Evolutionary conservation across 495 filamentous ascomycete genomes (phyloP).

Genomic region (Achaetomiella virescens): DNA sequence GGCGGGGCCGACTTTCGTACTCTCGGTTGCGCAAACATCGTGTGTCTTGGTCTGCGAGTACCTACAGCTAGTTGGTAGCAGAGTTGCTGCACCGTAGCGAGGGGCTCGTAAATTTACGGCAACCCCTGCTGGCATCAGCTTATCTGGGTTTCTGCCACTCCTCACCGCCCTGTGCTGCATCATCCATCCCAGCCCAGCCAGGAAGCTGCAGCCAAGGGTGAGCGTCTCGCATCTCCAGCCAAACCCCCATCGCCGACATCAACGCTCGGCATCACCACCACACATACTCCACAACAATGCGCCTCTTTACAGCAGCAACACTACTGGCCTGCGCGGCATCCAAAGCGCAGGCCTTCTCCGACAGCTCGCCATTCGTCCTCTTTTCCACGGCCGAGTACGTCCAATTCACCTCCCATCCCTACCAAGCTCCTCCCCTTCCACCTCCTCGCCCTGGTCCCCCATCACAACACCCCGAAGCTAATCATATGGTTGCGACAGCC

Average conservation of each 20-base stretch:
- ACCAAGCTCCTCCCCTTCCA: neutral
- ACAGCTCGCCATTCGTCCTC: constrained; percentile 82
- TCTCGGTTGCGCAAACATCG: constrained; percentile 45
- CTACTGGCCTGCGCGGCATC: constrained; percentile 55
- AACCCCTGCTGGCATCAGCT: constrained; percentile 4
- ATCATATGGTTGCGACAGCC: constrained; percentile 9
- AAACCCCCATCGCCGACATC: constrained; percentile 10
- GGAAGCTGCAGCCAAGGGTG: neutral
- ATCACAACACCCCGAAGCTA: constrained; percentile 5
- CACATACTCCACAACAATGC: constrained; percentile 43
- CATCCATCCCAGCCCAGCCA: constrained; percentile 1
- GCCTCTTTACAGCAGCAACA: constrained; percentile 52
- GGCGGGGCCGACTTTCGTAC: constrained; percentile 44
- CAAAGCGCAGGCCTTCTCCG: constrained; percentile 61
- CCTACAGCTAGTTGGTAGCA: neutral
- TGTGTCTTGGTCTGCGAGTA: neutral
- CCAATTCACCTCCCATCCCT: neutral
- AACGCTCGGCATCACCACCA: constrained; percentile 11
- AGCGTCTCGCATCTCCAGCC: constrained; percentile 7
- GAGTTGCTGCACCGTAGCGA: neutral
- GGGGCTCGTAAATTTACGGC: constrained; percentile 12
- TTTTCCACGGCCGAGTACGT: constrained; percentile 74
- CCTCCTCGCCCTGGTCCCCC: too few relatives aligned
- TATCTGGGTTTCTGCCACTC: constrained; percentile 17
- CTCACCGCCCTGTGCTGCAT: constrained; percentile 16